A percentile compares a stretch with the other conserved stretches of the same genome.
Conservation (phyloP, 148 eudicot genomes). For the Nepenthes mirabilis region DNA sequence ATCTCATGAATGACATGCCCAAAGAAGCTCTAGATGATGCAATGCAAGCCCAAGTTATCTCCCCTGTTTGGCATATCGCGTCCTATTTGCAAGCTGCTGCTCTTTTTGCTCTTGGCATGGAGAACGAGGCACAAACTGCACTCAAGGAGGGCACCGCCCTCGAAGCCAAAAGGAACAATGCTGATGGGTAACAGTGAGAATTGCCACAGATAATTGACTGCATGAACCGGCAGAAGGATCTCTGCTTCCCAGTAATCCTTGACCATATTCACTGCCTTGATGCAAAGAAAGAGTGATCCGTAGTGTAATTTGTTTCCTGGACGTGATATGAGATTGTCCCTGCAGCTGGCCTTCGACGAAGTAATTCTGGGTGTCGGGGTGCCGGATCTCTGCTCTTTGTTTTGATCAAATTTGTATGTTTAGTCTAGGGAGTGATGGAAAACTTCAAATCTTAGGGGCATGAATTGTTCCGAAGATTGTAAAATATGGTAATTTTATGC, state of each 20-base stretch:
- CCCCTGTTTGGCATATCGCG: constrained; percentile 54
- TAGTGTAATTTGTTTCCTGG: no score
- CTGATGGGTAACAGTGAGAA: constrained; percentile 14
- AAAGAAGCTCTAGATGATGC: constrained; percentile 58
- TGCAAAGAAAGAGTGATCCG: no score
- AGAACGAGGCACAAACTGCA: constrained; percentile 41
- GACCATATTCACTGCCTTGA: no score
- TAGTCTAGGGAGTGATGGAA: background rate
- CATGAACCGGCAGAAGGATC: no score
- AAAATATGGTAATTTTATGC: no score
- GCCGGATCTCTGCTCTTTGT: background rate
- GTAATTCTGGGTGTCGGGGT: no score
- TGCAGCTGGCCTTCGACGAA: no score
- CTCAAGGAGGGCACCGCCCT: constrained; percentile 49
- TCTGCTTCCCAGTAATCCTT: no score
- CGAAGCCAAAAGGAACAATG: constrained; percentile 32
- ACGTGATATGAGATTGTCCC: no score
- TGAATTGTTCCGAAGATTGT: no score
- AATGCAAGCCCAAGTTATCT: constrained; percentile 63
- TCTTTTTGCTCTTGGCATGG: constrained; percentile 48
- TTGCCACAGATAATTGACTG: background rate
- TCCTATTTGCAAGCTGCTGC: constrained; percentile 52
- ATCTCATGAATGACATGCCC: constrained; percentile 53
- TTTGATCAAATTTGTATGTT: background rate
- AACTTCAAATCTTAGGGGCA: no score